These are phyloP conservation scores for Cetradonia linearis DNA, from an alignment of 495 filamentous ascomycete genomes.

Conservation along the genomic window DNA sequence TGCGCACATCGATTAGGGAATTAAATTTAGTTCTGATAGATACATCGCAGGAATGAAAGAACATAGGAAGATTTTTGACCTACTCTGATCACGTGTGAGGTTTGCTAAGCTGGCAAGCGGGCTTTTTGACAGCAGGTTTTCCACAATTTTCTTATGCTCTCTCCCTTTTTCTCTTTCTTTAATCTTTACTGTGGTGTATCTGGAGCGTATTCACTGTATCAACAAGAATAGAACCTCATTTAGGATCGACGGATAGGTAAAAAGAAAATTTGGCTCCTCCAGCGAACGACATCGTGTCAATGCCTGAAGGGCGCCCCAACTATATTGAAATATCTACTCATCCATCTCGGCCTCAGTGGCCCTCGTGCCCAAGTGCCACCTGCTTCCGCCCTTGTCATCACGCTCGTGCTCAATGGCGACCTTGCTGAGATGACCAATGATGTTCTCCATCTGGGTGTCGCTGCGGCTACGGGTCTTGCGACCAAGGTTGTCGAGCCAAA, in stretches of 20 bases:
- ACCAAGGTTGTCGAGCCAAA: slow-evolving; percentile 64
- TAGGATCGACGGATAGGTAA: slow-evolving; percentile 9
- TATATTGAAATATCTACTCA: slow-evolving; percentile 37
- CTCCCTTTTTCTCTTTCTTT: background rate
- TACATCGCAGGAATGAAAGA: background rate
- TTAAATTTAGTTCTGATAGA: background rate
- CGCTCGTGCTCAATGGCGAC: slow-evolving; percentile 62
- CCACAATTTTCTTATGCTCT: background rate
- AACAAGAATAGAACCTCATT: slow-evolving; percentile 15
- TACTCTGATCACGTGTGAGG: slow-evolving; percentile 4
- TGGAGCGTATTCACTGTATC: slow-evolving; percentile 13
- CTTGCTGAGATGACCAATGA: slow-evolving; percentile 64
- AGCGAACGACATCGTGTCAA: background rate
- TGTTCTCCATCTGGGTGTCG: slow-evolving; percentile 75
- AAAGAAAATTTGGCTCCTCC: background rate
- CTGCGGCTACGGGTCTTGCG: slow-evolving; percentile 63
- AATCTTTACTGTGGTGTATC: slow-evolving; percentile 2
- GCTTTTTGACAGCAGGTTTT: slow-evolving; percentile 4
- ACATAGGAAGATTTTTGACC: slow-evolving; percentile 1
- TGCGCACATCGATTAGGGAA: background rate
- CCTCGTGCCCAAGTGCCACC: slow-evolving; percentile 52
- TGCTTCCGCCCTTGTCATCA: slow-evolving; percentile 43
- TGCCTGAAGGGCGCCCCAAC: background rate
- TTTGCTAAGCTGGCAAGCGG: slow-evolving; percentile 11
- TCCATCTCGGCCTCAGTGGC: slow-evolving; percentile 60